Percentiles rank a stretch among this genome's conserved stretches.
These are phyloP conservation scores for Vitellaria paradoxa DNA, from an alignment of 179 eudicot genomes.

Conservation along the genomic window DNA sequence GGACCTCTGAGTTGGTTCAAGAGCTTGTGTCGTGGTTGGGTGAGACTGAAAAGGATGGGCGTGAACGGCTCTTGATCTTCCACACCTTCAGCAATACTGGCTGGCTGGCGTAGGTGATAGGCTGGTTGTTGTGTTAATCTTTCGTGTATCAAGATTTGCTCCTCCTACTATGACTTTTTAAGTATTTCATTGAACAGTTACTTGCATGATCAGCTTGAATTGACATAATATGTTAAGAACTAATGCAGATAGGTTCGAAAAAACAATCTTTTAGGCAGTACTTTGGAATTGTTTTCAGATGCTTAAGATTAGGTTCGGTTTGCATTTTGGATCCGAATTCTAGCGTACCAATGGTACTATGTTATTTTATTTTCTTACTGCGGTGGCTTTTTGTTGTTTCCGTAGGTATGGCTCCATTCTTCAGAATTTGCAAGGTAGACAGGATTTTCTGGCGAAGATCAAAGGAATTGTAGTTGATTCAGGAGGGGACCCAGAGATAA, in stretches of 20 bases:
- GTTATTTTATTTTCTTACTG: conserved; percentile 3
- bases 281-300: too few species aligned
- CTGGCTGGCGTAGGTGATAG: conserved; percentile 93
- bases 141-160: too few species aligned
- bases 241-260: background rate
- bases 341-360: background rate
- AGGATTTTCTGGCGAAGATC: conserved; percentile 64
- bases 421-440: conserved; percentile 49
- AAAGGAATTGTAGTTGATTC: conserved; percentile 90
- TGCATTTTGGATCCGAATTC: background rate
- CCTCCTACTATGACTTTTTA: background rate
- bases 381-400: background rate
- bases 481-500: conserved; percentile 82
- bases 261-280: too few species aligned
- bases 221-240: background rate
- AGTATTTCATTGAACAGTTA: background rate
- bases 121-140: background rate
- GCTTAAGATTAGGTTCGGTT: background rate
- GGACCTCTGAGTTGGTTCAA: conserved; percentile 33
- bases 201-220: background rate
- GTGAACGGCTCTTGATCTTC: conserved; percentile 57
- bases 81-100: conserved; percentile 95
- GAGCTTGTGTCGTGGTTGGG: conserved; percentile 67
- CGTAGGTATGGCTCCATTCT: conserved; percentile 88
- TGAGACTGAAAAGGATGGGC: conserved; percentile 36